Percentiles rank a stretch among this genome's conserved stretches.
These are phyloP conservation scores for Lactifluus rugatus DNA, from an alignment of 768 basidiomycete genomes.

Conservation along the genomic window DNA sequence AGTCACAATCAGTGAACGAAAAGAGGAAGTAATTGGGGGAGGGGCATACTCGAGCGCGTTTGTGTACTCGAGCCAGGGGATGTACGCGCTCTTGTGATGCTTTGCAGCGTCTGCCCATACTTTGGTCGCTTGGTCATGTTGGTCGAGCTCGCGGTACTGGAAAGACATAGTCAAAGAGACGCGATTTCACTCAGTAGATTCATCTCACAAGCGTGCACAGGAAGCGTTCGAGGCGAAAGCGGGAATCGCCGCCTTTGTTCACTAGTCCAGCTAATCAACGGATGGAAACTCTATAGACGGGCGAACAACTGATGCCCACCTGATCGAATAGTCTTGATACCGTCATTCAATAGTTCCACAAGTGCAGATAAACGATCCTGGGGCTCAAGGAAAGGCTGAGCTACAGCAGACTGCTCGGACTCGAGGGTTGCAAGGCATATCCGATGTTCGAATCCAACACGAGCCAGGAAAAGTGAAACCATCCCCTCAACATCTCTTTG, in stretches of 20 bases:
- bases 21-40: conserved; percentile 3
- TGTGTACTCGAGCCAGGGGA: conserved; percentile 66
- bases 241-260: conserved; percentile 60
- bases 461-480: conserved; percentile 15
- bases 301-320: conserved; percentile 1
- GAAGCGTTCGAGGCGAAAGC: conserved; percentile 75
- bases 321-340: conserved; percentile 9
- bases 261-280: conserved; percentile 29
- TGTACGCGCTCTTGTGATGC: conserved; percentile 59
- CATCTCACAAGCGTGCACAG: conserved; percentile 58
- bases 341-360: conserved; percentile 31
- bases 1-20: neutral
- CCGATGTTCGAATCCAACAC: conserved; percentile 17
- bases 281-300: neutral
- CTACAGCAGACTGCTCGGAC: conserved; percentile 20
- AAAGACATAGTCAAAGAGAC: neutral
- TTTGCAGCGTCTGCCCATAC: conserved; percentile 62
- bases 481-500: conserved; percentile 17
- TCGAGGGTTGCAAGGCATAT: neutral
- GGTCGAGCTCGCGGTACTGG: conserved; percentile 37
- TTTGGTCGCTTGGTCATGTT: conserved; percentile 27
- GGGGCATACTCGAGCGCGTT: conserved; percentile 58
- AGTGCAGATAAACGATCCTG: conserved; percentile 44
- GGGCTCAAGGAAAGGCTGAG: conserved; percentile 19
- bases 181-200: conserved; percentile 30